Evolutionary conservation across 352 stramenopile species (phyloP).

Genomic region (Pythium pyrilobum): DNA sequence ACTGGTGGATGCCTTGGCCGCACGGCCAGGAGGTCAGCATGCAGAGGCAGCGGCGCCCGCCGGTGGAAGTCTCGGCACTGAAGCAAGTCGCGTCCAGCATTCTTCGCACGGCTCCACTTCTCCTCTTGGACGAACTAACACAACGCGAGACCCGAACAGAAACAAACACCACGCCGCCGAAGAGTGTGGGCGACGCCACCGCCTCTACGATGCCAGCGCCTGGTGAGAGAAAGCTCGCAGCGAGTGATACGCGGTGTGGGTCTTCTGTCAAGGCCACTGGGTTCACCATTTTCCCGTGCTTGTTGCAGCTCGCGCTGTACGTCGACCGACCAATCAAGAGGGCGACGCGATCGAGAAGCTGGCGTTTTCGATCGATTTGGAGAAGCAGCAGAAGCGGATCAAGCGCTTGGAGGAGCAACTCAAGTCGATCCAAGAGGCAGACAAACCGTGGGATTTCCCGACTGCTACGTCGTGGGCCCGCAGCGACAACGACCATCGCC

Average conservation of each 20-base stretch:
- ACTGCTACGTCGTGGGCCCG: no score
- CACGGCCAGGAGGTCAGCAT: slow-evolving; percentile 1
- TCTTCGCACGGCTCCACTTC: neutral
- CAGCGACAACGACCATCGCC: no score
- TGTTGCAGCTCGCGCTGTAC: neutral
- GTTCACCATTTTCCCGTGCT: no score
- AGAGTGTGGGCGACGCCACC: no score
- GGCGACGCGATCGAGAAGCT: slow-evolving; percentile 11
- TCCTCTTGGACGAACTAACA: no score
- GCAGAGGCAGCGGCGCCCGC: neutral
- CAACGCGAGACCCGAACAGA: no score
- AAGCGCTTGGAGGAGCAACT: slow-evolving; percentile 21
- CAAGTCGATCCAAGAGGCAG: neutral
- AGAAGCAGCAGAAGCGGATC: slow-evolving; percentile 26
- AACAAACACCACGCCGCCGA: no score
- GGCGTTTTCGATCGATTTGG: slow-evolving; percentile 11
- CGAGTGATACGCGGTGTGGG: no score
- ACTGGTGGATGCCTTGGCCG: neutral
- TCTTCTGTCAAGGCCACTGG: no score
- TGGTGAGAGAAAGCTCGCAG: no score
- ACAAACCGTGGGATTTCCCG: neutral
- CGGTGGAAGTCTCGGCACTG: neutral
- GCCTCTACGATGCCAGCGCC: no score
- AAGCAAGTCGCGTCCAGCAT: slow-evolving; percentile 6
- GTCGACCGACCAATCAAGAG: slow-evolving; percentile 10